Evolutionary conservation across 805 yeast genomes (phyloP), one percentile per base, ranked within the genome.

Genomic region (Saccharomycopsis babjevae): DNA sequence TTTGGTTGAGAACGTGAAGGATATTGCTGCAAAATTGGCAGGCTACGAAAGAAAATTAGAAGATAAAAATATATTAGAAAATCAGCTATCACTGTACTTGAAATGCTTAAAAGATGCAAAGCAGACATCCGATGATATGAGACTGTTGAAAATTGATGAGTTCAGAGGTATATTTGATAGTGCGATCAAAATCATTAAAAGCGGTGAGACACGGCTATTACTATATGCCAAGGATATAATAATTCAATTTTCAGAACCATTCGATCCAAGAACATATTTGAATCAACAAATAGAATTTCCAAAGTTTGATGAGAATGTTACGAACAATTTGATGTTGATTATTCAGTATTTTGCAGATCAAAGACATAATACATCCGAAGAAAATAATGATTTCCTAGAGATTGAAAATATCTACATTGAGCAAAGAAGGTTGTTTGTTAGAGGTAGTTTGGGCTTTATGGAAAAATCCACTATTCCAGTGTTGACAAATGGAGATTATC

Each of bases 131-230:
- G 58, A 64, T 40, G 66, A 66, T 11, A 58, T 65, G 34, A 57
- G 59, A 36, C 52, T 64, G 10, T 50, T 67, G 50, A 61, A 60
- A 18, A 72, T 81, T 64, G 76, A 74, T 59, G 82, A 80, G 60
- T 89, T 88, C 68, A 81, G 80, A 60, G 94, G 96, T 28, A 81
- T 90, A 5, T 74, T 83, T 52, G 80, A 82, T 38, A 84, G 83
- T 67, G 75, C 88, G 43, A 80, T 80, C 32, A 78, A 77, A 39
- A 73, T 84, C 3, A 79, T 88, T 16, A 76, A 76, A 50, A 79
- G 77, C 62, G 81, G 88, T 43, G 90, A 86, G 64, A 67, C 77
- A 55, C 79, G 79, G 54, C 68, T 89, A 50, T 78, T 79, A 61
- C 69, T 72, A 6, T 79, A 79, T 67, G 81, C 86, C 64, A 75